phyloP scores from a whole-genome alignment of 768 basidiomycete species.

The Russula virescens region DNA sequence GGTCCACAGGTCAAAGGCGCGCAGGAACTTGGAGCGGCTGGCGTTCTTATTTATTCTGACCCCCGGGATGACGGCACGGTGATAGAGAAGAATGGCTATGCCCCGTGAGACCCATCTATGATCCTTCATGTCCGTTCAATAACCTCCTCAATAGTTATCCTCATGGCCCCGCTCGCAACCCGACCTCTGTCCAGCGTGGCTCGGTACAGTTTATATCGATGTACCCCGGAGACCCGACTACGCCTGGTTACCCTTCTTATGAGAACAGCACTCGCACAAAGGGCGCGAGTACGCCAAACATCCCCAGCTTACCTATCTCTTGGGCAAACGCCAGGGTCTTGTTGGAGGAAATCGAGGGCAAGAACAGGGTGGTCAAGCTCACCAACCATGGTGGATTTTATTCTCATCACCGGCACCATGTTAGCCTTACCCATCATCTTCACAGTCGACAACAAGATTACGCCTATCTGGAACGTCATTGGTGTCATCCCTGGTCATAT shows the following conservation, averaged over 20 bases:
- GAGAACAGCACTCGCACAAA: slow-evolving; percentile 63
- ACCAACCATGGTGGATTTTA: slow-evolving; percentile 47
- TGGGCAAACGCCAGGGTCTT: slow-evolving; percentile 74
- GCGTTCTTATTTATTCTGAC: slow-evolving; percentile 78
- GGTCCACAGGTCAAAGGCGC: slow-evolving; percentile 64
- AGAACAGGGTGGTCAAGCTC: slow-evolving; percentile 44
- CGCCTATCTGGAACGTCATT: slow-evolving; percentile 88
- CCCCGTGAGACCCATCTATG: slow-evolving; percentile 35
- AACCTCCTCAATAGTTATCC: slow-evolving; percentile 47
- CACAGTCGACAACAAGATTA: slow-evolving; percentile 69
- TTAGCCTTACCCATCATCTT: not conserved
- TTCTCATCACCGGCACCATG: not conserved
- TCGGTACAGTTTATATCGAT: slow-evolving; percentile 64
- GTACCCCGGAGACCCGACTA: slow-evolving; percentile 71
- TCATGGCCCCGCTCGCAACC: slow-evolving; percentile 82
- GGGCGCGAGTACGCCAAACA: slow-evolving; percentile 57
- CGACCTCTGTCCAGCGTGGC: slow-evolving; percentile 78
- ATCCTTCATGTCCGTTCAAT: not conserved
- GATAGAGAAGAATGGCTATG: slow-evolving; percentile 68
- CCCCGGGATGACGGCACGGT: slow-evolving; percentile 81
- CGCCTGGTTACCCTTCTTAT: slow-evolving; percentile 86
- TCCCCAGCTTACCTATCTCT: slow-evolving; percentile 87
- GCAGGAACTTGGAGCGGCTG: slow-evolving; percentile 74
- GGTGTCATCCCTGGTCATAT: slow-evolving; percentile 78
- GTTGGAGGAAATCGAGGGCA: slow-evolving; percentile 42